Percentiles rank a stretch among this genome's conserved stretches.
Evolutionary conservation across 352 stramenopile genomes (phyloP).

Genomic region (Aphanomyces stellatus): DNA sequence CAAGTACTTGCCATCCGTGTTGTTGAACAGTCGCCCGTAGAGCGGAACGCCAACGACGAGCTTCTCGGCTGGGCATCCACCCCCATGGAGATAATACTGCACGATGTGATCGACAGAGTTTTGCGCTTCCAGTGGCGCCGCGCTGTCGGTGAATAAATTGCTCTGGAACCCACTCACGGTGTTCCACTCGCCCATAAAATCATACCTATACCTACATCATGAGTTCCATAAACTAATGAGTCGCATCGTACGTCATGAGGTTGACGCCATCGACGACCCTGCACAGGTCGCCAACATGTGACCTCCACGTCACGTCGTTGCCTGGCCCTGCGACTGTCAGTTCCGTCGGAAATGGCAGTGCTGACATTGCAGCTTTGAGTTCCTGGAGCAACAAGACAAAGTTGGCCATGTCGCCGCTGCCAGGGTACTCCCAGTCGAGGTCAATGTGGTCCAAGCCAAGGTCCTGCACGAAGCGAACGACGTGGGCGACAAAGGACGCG

Average conservation of each 20-base stretch:
- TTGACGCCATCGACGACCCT: not conserved
- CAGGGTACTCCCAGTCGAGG: constrained; percentile 1
- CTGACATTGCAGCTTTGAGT: not conserved
- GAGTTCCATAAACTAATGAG: not conserved
- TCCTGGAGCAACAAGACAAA: not conserved
- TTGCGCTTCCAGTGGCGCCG: not conserved
- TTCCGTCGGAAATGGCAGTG: not conserved
- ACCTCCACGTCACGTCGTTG: too few species aligned
- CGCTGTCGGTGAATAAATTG: not conserved
- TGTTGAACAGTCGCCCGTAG: not conserved
- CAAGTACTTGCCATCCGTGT: not conserved
- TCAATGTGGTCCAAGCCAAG: not conserved
- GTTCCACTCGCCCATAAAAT: not conserved
- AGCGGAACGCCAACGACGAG: not conserved
- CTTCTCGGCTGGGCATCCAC: not conserved
- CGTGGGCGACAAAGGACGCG: not conserved
- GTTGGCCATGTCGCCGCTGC: not conserved
- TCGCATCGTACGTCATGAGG: not conserved
- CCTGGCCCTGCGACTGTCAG: not conserved
- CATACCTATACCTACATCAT: not conserved
- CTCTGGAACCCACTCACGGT: not conserved
- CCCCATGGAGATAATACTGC: not conserved
- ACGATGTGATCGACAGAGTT: not conserved
- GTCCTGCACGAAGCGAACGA: not conserved
- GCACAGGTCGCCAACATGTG: not conserved